Conservation (phyloP, 1,284 basidiomycete species). For the Pseudozyma thailandica region DNA sequence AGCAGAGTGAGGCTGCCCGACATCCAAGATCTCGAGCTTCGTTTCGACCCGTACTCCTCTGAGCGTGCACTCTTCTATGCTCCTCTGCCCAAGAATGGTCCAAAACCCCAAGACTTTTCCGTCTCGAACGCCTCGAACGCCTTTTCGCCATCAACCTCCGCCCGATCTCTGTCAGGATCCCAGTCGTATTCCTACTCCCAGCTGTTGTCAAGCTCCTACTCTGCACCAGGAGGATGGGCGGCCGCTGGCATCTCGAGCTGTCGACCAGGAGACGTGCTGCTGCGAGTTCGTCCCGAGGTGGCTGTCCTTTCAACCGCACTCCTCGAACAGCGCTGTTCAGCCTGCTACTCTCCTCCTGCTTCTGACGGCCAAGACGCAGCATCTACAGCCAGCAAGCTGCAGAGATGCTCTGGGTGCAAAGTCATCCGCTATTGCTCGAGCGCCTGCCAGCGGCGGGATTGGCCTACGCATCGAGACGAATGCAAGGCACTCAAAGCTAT, state of each 20-base stretch:
- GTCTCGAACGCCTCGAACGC: conserved; percentile 30
- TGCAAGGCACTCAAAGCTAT: conserved; percentile 48
- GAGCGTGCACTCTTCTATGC: conserved; percentile 44
- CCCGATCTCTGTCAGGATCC: conserved; percentile 32
- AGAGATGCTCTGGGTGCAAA: conserved; percentile 51
- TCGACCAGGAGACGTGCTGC: conserved; percentile 38
- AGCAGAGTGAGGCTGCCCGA: conserved; percentile 34
- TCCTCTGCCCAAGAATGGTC: conserved; percentile 37
- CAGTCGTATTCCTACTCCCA: conserved; percentile 42
- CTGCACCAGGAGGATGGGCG: conserved; percentile 39
- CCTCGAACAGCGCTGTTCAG: conserved; percentile 40
- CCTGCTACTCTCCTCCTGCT: conserved; percentile 27
- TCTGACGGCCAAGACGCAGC: conserved; percentile 1
- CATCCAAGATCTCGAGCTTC: conserved; percentile 41
- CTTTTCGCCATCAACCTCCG: conserved; percentile 19
- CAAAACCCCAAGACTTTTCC: conserved; percentile 26
- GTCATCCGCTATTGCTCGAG: conserved; percentile 40
- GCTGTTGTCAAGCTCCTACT: conserved; percentile 38
- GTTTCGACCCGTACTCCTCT: conserved; percentile 33
- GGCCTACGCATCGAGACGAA: conserved; percentile 45
- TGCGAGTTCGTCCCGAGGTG: conserved; percentile 32
- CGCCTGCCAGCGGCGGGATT: conserved; percentile 44
- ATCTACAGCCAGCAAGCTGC: conserved; percentile 18
- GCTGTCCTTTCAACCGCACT: conserved; percentile 36
- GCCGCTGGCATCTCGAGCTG: conserved; percentile 40